Evolutionary conservation across 495 filamentous ascomycete genomes (phyloP).

Genomic region (Penicillium fimorum): DNA sequence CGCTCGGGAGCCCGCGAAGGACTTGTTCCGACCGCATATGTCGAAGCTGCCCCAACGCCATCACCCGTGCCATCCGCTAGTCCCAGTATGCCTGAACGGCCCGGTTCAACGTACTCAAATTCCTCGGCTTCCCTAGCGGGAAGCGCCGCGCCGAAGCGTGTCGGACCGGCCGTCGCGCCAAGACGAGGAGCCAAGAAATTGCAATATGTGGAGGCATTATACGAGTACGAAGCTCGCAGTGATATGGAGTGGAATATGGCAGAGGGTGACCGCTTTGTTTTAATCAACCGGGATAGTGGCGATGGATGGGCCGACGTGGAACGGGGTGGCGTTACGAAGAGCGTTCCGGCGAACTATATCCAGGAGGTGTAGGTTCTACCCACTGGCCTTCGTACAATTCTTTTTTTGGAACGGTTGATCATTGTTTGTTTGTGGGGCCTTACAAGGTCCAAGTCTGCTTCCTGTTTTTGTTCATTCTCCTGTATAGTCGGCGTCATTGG

Average conservation of each 20-base stretch:
- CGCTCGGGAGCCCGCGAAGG: slow-evolving; percentile 66
- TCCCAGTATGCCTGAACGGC: slow-evolving; percentile 44
- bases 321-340: slow-evolving; percentile 82
- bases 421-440: neutral
- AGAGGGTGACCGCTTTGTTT: slow-evolving; percentile 88
- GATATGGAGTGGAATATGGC: slow-evolving; percentile 85
- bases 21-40: slow-evolving; percentile 82
- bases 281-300: slow-evolving; percentile 78
- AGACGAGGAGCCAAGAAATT: slow-evolving; percentile 90
- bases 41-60: slow-evolving; percentile 54
- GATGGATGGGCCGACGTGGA: slow-evolving; percentile 98
- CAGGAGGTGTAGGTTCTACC: slow-evolving; percentile 57
- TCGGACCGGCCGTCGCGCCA: slow-evolving; percentile 90
- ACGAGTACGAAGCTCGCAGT: slow-evolving; percentile 83
- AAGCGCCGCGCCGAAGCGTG: slow-evolving; percentile 64
- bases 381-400: slow-evolving; percentile 4
- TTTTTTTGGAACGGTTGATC: neutral
- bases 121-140: slow-evolving; percentile 71
- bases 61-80: slow-evolving; percentile 40
- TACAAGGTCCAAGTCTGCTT: slow-evolving; percentile 5
- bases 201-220: slow-evolving; percentile 90
- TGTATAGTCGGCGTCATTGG: slow-evolving; percentile 13
- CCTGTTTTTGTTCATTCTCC: slow-evolving; percentile 5
- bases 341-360: slow-evolving; percentile 92
- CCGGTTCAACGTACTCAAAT: slow-evolving; percentile 73